Evolutionary conservation across 225 moss, liverwort and hornwort species (phyloP).

Genomic region (Polytrichum commune): DNA sequence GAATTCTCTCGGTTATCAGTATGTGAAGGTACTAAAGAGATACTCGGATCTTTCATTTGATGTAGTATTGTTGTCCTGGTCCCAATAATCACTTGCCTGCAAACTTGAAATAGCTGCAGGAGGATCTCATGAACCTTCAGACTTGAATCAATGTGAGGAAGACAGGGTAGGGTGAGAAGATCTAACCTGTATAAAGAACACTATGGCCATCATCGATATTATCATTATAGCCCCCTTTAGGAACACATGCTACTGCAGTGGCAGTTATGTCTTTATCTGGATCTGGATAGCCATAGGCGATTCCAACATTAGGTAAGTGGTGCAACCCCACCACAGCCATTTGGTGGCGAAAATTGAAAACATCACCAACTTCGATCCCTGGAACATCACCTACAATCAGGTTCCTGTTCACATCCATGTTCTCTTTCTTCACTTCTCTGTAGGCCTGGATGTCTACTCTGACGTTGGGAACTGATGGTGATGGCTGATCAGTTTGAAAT

Average conservation of each 20-base stretch:
- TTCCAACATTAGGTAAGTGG: constrained; percentile 51
- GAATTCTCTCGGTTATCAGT: no score
- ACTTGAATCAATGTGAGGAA: no score
- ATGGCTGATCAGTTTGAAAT: constrained; percentile 6
- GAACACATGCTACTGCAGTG: constrained; percentile 49
- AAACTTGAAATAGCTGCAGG: no score
- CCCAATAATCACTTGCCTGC: no score
- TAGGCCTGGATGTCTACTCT: constrained; percentile 48
- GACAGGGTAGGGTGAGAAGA: background rate
- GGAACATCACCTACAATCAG: constrained; percentile 45
- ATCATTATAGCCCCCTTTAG: constrained; percentile 48
- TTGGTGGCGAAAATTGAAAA: constrained; percentile 41
- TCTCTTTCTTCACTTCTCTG: constrained; percentile 27
- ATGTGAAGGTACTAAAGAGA: no score
- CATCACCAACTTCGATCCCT: constrained; percentile 47
- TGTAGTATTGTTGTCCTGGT: no score
- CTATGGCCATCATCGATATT: constrained; percentile 36
- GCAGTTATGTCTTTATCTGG: constrained; percentile 36
- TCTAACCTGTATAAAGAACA: constrained; percentile 45
- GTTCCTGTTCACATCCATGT: constrained; percentile 23
- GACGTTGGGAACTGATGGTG: background rate
- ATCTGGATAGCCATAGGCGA: constrained; percentile 40
- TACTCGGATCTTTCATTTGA: no score
- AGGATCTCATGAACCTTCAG: no score
- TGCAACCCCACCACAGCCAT: constrained; percentile 60